Evolutionary conservation across 2,329 filamentous ascomycete genomes (phyloP), one percentile per base, ranked within the genome.

Genomic region (Volutella citrinella): DNA sequence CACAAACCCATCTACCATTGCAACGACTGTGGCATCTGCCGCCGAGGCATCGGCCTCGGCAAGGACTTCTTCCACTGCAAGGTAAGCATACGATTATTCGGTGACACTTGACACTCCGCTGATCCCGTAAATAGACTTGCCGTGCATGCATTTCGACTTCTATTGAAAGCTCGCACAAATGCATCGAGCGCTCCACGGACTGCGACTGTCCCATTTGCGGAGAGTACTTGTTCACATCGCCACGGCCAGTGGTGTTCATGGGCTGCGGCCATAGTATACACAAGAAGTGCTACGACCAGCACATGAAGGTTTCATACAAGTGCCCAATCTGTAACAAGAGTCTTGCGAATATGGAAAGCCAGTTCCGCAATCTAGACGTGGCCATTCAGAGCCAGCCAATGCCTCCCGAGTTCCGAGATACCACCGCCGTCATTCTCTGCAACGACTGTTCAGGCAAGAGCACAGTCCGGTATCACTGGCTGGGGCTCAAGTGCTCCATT

Each of bases 1-100:
- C 82, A 80, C 47, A 96, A 94, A 60, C 84, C 83, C 46, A 95
- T 97, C 37, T 98, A 98, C 57, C 93, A 98, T 59, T 98, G 93
- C 61, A 78, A 82, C 54, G 93, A 97, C 54, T 98, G 93, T 61
- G 93, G 93, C 5, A 95, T 98, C 42, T 98, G 93, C 58, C 78
- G 93, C 38, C 82, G 90, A 37, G 93, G 93, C 2, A 79, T 88
- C 59, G 93, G 93, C 2, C 69, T 98, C 19, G 91, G 93, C 5
- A 97, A 95, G 57, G 93, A 98, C 58, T 98, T 95, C 59, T 90
- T 94, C 55, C 93, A 98, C 63, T 98, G 93, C 84, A 94, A 95
- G 78, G 88, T 91, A 67, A 60, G 65, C 50, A 17, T 27, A 9
- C 16, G 29, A 18, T 27, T 48, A 15, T 34, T 19, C 27, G 22